phyloP scores from a whole-genome alignment of 2,329 filamentous ascomycete genomes.

The Aspergillus sp. region DNA sequence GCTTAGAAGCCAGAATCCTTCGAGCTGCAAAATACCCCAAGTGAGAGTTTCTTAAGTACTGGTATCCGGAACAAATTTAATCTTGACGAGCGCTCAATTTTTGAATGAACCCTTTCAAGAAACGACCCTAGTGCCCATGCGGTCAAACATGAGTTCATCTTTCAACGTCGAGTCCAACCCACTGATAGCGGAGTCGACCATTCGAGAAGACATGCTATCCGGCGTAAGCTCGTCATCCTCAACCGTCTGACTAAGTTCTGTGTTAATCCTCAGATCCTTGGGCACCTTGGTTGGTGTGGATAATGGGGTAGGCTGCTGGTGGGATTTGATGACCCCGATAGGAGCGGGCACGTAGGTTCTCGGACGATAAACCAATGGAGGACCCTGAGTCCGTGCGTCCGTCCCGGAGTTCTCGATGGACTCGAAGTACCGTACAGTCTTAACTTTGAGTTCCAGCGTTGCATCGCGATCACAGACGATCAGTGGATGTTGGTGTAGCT shows the following conservation, averaged over 20 bases:
- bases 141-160: slow-evolving; percentile 43
- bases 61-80: background rate
- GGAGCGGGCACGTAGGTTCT: slow-evolving; percentile 37
- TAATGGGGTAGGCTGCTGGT: slow-evolving; percentile 26
- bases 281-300: slow-evolving; percentile 31
- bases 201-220: slow-evolving; percentile 50
- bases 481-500: slow-evolving; percentile 78
- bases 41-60: background rate
- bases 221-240: slow-evolving; percentile 48
- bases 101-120: slow-evolving; percentile 6
- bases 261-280: slow-evolving; percentile 48
- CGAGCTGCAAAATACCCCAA: background rate
- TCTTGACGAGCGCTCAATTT: background rate
- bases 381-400: slow-evolving; percentile 44
- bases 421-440: slow-evolving; percentile 74
- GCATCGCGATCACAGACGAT: slow-evolving; percentile 82
- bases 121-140: slow-evolving; percentile 42
- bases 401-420: slow-evolving; percentile 66
- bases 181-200: slow-evolving; percentile 46
- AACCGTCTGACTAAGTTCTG: slow-evolving; percentile 35
- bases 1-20: slow-evolving; percentile 6
- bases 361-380: slow-evolving; percentile 42
- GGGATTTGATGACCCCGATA: slow-evolving; percentile 19
- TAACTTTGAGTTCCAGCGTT: slow-evolving; percentile 69
- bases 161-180: slow-evolving; percentile 42